Evolutionary conservation across 495 filamentous ascomycete genomes (phyloP), one percentile per base, ranked within the genome.

Genomic region (Viridothelium virens): DNA sequence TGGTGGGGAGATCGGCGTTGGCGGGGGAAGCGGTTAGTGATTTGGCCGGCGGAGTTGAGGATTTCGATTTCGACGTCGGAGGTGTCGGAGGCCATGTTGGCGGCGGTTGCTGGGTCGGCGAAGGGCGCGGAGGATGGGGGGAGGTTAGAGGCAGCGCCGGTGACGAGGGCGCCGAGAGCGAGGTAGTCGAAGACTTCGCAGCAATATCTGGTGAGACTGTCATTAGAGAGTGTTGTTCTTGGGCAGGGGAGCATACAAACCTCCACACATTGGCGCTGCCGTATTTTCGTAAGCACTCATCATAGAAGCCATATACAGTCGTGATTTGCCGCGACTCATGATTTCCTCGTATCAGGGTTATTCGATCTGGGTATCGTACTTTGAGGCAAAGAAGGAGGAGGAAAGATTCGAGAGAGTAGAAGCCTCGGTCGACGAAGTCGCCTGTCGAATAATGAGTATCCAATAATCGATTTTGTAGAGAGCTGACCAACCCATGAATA

Each of bases 181-280:
- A 98, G 85, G 76, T 97, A 97, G 78, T 98, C 94, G 74, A 98
- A 98, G 2, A 97, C 91, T 75, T 98, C 94, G 77, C 94, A 97
- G 80, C 94, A 98, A 74, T 98, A 76, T 66, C 74, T 74, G 56
- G 1, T 62, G 14, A 56, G 36, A 7, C 56, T n/a, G 56, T 11
- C n/a, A 31, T 72, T 56, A 66, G 67, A 36, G 14, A 44, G 34
- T 37, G 16, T 37, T 18, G 12, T 41, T 37, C 11, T 16, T 65
- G 34, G 44, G 12, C 3, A 33, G 14, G 38, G 16, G n/a, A 5
- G 31, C 6, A n/a, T 5, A 64, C 61, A 3, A 67, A 96, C 62
- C 92, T 84, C 94, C 94, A 98, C 1, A 98, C 94, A 69, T 97
- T 98, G 18, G 94, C 94, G 75, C 61, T 94, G 63, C 94, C 94